A percentile compares a stretch with the other conserved stretches of the same genome.
These are phyloP conservation scores for Alternaria sp. DNA, from an alignment of 2,329 filamentous ascomycete genomes.

Conservation along the genomic window DNA sequence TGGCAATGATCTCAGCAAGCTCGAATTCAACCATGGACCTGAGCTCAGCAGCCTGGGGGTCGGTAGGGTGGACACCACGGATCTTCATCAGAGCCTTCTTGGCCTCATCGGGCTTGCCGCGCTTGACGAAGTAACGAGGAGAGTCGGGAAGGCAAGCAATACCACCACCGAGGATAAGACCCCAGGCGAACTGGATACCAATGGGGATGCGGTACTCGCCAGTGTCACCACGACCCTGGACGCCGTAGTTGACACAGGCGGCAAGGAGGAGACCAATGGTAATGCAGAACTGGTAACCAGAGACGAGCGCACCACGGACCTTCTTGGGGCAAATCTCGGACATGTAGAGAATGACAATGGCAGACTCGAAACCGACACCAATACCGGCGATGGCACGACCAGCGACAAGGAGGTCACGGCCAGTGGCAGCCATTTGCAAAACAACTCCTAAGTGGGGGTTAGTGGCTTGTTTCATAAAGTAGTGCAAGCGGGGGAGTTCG, in stretches of 20 bases:
- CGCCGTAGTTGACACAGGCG: slow-evolving; percentile 75
- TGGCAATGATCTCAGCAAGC: slow-evolving; percentile 85
- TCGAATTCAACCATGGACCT: slow-evolving; percentile 66
- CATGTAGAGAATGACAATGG: slow-evolving; percentile 71
- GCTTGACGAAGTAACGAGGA: slow-evolving; percentile 84
- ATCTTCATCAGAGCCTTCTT: slow-evolving; percentile 1
- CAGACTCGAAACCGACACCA: slow-evolving; percentile 40
- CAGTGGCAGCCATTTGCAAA: slow-evolving; percentile 18
- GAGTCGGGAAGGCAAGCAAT: slow-evolving; percentile 82
- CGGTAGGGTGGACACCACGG: neutral
- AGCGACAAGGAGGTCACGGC: neutral
- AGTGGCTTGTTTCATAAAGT: slow-evolving; percentile 35
- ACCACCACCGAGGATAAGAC: slow-evolving; percentile 73
- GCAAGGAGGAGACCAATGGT: slow-evolving; percentile 80
- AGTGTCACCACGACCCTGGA: slow-evolving; percentile 65
- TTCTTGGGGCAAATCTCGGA: slow-evolving; percentile 77
- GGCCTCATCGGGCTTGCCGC: slow-evolving; percentile 75
- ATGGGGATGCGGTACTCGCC: slow-evolving; percentile 79
- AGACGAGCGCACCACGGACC: slow-evolving; percentile 78
- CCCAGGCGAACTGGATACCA: slow-evolving; percentile 79
- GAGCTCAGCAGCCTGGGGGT: neutral
- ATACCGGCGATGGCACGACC: neutral
- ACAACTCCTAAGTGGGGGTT: slow-evolving; percentile 46
- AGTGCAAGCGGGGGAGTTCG: slow-evolving; percentile 4
- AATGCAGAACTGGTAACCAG: slow-evolving; percentile 81